A percentile compares a stretch with the other conserved stretches of the same genome.
Evolutionary conservation across 805 yeast species (phyloP).

Genomic region (Kregervanrija pseudodelftensis): DNA sequence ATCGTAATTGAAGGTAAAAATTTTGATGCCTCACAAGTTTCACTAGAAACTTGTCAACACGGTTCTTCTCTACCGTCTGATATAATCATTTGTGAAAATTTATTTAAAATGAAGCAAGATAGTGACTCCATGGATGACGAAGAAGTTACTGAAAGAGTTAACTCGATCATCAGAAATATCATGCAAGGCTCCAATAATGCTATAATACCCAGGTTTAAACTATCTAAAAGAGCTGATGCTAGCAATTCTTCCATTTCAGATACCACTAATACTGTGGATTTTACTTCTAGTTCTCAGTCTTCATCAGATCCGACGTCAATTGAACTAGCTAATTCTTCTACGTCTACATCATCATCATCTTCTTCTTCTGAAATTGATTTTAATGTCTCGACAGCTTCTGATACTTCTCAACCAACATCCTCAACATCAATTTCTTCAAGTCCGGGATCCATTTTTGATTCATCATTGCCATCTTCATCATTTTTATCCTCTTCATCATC

Average conservation of each 20-base stretch:
- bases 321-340: conserved; percentile 9
- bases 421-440: conserved; percentile 2
- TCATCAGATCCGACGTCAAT: conserved; percentile 15
- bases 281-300: neutral
- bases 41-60: too few relatives aligned
- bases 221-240: conserved; percentile 16
- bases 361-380: conserved; percentile 2
- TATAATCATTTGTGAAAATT: neutral
- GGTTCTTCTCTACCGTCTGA: neutral
- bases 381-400: neutral
- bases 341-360: conserved; percentile 15
- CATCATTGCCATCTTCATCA: neutral
- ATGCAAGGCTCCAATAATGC: conserved; percentile 19
- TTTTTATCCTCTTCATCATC: conserved; percentile 6
- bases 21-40: too few relatives aligned
- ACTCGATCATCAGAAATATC: conserved; percentile 18
- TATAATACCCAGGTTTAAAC: conserved; percentile 22
- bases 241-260: conserved; percentile 3
- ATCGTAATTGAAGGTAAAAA: too few relatives aligned
- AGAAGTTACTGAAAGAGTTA: conserved; percentile 3
- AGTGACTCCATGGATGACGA: too few relatives aligned
- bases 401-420: neutral
- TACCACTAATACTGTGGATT: neutral
- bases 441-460: neutral
- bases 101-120: too few relatives aligned